These are phyloP conservation scores for Candida insectalens DNA, from an alignment of 805 yeast genomes.

Conservation along the genomic window DNA sequence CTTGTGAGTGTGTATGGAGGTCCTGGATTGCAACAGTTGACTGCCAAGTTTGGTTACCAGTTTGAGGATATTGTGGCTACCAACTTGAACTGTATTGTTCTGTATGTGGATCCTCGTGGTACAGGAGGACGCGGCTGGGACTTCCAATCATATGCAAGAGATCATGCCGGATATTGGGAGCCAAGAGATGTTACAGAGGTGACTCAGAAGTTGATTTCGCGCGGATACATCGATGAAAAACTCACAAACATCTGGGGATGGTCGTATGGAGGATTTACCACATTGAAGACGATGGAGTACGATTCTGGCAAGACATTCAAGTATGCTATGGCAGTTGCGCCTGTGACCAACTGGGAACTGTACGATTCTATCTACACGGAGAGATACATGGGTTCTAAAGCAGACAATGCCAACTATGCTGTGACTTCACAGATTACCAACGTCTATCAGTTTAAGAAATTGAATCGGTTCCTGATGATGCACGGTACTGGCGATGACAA, in stretches of 20 bases:
- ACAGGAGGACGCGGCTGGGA: slow-evolving; percentile 76
- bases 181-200: slow-evolving; percentile 55
- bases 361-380: slow-evolving; percentile 78
- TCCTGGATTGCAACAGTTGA: slow-evolving; percentile 62
- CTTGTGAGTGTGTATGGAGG: slow-evolving; percentile 71
- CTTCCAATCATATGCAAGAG: slow-evolving; percentile 44
- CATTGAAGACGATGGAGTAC: slow-evolving; percentile 62
- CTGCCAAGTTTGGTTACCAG: slow-evolving; percentile 35
- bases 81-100: slow-evolving; percentile 46
- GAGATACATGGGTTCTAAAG: slow-evolving; percentile 57
- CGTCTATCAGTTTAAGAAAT: slow-evolving; percentile 31
- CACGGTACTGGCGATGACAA: slow-evolving; percentile 85
- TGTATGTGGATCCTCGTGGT: slow-evolving; percentile 73
- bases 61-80: slow-evolving; percentile 55
- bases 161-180: slow-evolving; percentile 65
- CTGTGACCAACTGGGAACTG: slow-evolving; percentile 69
- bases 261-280: slow-evolving; percentile 79
- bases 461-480: slow-evolving; percentile 53
- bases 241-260: slow-evolving; percentile 77
- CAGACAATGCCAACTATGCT: slow-evolving; percentile 39
- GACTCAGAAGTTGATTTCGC: slow-evolving; percentile 39
- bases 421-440: slow-evolving; percentile 34
- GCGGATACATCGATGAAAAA: slow-evolving; percentile 38
- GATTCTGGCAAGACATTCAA: slow-evolving; percentile 56
- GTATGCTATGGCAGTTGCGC: slow-evolving; percentile 77